A percentile compares a stretch with the other conserved stretches of the same genome.
phyloP scores from a whole-genome alignment of 345 rosid genomes.

The Citrus unshiu region DNA sequence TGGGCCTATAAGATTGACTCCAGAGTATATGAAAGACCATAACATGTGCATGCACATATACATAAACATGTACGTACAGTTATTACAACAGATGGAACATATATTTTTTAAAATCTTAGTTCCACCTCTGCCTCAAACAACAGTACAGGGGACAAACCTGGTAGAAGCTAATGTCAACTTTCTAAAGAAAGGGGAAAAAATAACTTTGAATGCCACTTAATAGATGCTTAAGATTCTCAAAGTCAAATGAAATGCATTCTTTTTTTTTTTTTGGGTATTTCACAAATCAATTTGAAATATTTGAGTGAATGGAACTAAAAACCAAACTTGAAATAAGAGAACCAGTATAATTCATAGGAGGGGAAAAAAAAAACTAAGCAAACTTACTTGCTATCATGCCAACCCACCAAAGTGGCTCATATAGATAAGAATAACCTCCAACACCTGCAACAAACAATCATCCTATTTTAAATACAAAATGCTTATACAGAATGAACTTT shows the following conservation, averaged over 20 bases:
- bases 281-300: not conserved
- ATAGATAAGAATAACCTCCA: constrained; percentile 93
- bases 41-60: not conserved
- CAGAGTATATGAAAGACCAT: not conserved
- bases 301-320: not conserved
- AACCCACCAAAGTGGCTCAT: constrained; percentile 98
- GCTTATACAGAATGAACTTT: not conserved
- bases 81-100: not conserved
- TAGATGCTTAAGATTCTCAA: not conserved
- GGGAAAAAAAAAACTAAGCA: constrained; percentile 2
- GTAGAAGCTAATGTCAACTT: not conserved
- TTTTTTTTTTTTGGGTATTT: not conserved
- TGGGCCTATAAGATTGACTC: not conserved
- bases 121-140: not conserved
- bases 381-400: constrained; percentile 98
- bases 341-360: not conserved
- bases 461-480: not conserved
- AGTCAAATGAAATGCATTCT: not conserved
- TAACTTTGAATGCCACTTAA: not conserved
- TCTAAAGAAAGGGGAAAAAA: not conserved
- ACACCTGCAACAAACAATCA: constrained; percentile 42
- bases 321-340: not conserved
- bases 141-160: not conserved
- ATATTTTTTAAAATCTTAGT: not conserved
- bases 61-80: not conserved